Percentiles rank a stretch among this genome's conserved stretches.
These are phyloP conservation scores for Diplodia intermedia DNA, from an alignment of 2,329 filamentous ascomycete species.

Conservation along the genomic window DNA sequence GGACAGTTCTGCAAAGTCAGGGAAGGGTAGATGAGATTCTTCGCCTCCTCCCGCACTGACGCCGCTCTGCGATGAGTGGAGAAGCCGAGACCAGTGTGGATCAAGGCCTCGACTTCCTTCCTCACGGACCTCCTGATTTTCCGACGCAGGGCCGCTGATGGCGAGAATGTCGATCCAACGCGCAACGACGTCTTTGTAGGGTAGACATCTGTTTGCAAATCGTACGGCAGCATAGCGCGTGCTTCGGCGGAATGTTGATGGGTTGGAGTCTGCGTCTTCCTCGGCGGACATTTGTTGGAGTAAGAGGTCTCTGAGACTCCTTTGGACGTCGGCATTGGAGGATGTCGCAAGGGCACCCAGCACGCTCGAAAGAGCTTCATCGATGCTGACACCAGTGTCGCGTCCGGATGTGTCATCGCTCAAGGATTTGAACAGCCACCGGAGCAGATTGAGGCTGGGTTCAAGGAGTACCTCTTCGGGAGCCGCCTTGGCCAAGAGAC, in stretches of 20 bases:
- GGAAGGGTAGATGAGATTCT: slow-evolving; percentile 41
- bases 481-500: slow-evolving; percentile 73
- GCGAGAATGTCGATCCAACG: slow-evolving; percentile 91
- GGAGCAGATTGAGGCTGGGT: slow-evolving; percentile 62
- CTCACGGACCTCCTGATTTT: slow-evolving; percentile 83
- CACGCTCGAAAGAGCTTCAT: slow-evolving; percentile 83
- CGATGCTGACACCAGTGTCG: slow-evolving; percentile 82
- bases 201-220: slow-evolving; percentile 87
- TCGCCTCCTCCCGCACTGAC: neutral
- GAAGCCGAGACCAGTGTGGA: slow-evolving; percentile 72
- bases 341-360: slow-evolving; percentile 56
- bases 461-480: slow-evolving; percentile 63
- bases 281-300: slow-evolving; percentile 45
- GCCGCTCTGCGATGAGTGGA: slow-evolving; percentile 52
- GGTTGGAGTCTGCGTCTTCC: slow-evolving; percentile 25
- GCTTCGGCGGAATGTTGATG: slow-evolving; percentile 52
- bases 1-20: slow-evolving; percentile 55
- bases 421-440: slow-evolving; percentile 84
- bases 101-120: slow-evolving; percentile 90
- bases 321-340: slow-evolving; percentile 56
- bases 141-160: slow-evolving; percentile 68
- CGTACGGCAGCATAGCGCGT: slow-evolving; percentile 83
- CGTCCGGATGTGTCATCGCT: slow-evolving; percentile 78
- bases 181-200: slow-evolving; percentile 77
- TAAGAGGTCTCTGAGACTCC: slow-evolving; percentile 46